Evolutionary conservation across 2,329 filamentous ascomycete species (phyloP).

Genomic region (Ophiostoma fasciatum): DNA sequence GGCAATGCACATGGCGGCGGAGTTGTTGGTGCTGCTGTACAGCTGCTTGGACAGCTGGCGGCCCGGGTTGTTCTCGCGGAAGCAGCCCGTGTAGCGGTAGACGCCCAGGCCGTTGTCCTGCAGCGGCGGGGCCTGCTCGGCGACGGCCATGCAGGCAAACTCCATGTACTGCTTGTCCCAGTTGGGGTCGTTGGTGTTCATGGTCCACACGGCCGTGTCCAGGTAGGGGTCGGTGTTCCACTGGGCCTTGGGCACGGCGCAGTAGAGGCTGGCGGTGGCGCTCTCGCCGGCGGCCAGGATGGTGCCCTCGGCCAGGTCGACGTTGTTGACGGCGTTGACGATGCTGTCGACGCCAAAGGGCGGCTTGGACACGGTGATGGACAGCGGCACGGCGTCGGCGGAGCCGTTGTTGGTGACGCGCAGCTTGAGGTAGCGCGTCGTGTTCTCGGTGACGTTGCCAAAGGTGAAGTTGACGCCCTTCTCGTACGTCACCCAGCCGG

Average conservation of each 20-base stretch:
- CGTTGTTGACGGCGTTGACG: constrained; percentile 36
- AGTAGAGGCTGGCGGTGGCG: constrained; percentile 36
- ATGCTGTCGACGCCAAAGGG: constrained; percentile 41
- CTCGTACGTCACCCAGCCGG: constrained; percentile 33
- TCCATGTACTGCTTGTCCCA: constrained; percentile 37
- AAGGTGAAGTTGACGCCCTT: constrained; percentile 33
- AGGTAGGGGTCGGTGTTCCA: constrained; percentile 38
- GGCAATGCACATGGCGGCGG: constrained; percentile 29
- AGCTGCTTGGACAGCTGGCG: constrained; percentile 32
- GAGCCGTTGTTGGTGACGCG: constrained; percentile 39
- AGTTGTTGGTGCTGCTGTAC: constrained; percentile 25
- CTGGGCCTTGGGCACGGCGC: constrained; percentile 39
- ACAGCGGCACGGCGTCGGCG: constrained; percentile 32
- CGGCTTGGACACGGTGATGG: constrained; percentile 45
- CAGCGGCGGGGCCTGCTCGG: constrained; percentile 37
- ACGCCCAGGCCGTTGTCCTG: constrained; percentile 26
- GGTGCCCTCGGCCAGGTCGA: constrained; percentile 43
- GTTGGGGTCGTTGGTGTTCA: constrained; percentile 39
- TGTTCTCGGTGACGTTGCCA: constrained; percentile 39
- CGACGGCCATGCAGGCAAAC: constrained; percentile 35
- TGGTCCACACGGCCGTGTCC: constrained; percentile 35
- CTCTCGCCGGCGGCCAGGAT: constrained; percentile 32
- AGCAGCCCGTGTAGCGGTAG: constrained; percentile 42
- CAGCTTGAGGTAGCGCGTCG: constrained; percentile 30
- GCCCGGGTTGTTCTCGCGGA: constrained; percentile 38